Conservation (phyloP, 345 rosid species). For the Brassica rapa region DNA sequence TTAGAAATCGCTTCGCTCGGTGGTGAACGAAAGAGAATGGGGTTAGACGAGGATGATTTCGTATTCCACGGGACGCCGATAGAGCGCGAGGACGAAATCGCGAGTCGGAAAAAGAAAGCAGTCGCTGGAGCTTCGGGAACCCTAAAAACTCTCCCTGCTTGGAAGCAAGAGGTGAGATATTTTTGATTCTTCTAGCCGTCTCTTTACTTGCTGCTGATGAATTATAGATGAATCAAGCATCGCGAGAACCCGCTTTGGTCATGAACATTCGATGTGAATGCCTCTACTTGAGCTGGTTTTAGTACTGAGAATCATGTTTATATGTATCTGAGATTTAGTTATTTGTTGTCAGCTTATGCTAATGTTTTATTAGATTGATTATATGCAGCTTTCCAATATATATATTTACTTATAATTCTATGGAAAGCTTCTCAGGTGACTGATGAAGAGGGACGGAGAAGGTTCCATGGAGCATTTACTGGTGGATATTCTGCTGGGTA, state of each 20-base stretch:
- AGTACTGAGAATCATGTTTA: slow-evolving; percentile 14
- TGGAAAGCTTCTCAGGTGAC: slow-evolving; percentile 57
- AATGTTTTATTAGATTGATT: neutral
- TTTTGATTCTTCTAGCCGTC: neutral
- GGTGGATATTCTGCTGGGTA: slow-evolving; percentile 98
- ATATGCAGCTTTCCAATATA: slow-evolving; percentile 2
- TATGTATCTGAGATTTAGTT: neutral
- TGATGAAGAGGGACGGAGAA: slow-evolving; percentile 96
- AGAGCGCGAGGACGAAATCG: slow-evolving; percentile 89
- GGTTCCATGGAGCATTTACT: slow-evolving; percentile 97
- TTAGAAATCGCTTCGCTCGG: neutral
- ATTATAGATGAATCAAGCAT: neutral
- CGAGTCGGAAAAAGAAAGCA: slow-evolving; percentile 88
- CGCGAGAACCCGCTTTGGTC: neutral
- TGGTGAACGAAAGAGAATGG: slow-evolving; percentile 44
- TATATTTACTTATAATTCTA: neutral
- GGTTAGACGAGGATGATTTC: slow-evolving; percentile 77
- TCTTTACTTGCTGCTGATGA: slow-evolving; percentile 12
- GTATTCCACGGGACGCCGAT: slow-evolving; percentile 90
- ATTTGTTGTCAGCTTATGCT: neutral
- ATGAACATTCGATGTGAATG: slow-evolving; percentile 6
- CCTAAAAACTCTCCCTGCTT: slow-evolving; percentile 71
- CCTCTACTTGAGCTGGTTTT: slow-evolving; percentile 3
- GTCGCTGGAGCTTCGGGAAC: slow-evolving; percentile 84
- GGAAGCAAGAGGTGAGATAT: slow-evolving; percentile 87